phyloP scores from a whole-genome alignment of 148 eudicot genomes.

The Silene uniflora region DNA sequence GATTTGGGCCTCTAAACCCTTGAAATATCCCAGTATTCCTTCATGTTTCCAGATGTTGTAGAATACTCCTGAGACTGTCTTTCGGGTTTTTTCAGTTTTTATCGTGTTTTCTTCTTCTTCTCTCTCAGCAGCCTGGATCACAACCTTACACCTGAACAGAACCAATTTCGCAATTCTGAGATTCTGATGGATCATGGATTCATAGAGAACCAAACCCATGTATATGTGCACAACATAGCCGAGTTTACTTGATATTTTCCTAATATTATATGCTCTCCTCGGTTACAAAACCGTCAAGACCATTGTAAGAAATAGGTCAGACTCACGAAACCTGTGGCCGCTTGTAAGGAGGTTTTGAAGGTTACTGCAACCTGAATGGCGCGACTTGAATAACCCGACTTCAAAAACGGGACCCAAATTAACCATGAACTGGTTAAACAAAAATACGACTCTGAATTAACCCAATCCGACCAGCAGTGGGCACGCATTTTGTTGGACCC shows the following conservation, averaged over 20 bases:
- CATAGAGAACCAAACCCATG: not conserved
- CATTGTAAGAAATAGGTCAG: no score
- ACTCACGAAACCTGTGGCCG: no score
- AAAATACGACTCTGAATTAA: no score
- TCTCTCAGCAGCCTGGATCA: slow-evolving; percentile 76
- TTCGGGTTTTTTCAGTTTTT: slow-evolving; percentile 36
- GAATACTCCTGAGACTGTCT: slow-evolving; percentile 53
- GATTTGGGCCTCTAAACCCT: slow-evolving; percentile 47
- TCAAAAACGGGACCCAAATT: no score
- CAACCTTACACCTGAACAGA: slow-evolving; percentile 72
- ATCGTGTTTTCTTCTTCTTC: slow-evolving; percentile 44
- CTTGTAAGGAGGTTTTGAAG: no score
- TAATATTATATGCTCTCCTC: not conserved
- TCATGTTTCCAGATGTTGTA: slow-evolving; percentile 69
- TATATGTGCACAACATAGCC: not conserved
- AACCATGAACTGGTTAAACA: no score
- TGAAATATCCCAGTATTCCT: slow-evolving; percentile 75
- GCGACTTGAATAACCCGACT: no score
- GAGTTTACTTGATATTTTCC: not conserved
- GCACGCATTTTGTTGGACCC: no score
- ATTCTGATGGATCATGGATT: not conserved
- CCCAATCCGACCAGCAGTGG: no score
- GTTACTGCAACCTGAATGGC: no score
- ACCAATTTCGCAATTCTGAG: not conserved
- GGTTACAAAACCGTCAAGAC: not conserved